phyloP scores from a whole-genome alignment of 2,329 filamentous ascomycete species.

The Alternaria infectoria region DNA sequence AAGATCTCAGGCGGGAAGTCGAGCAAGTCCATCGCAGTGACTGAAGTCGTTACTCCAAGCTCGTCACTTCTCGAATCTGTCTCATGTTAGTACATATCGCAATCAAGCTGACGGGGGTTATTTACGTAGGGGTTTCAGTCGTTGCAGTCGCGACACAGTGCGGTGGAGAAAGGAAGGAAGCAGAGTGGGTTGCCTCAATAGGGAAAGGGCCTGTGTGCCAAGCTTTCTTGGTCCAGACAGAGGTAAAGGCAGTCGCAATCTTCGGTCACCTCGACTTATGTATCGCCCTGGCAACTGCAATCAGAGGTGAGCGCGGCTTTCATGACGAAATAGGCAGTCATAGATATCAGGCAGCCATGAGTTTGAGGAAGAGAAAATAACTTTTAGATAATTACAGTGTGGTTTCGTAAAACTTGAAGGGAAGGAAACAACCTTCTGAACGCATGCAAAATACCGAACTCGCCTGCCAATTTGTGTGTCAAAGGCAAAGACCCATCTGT shows the following conservation, averaged over 20 bases:
- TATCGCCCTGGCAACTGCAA: not conserved
- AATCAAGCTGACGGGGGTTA: not conserved
- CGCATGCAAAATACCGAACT: too few species aligned
- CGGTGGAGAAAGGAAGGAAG: not conserved
- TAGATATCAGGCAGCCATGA: not conserved
- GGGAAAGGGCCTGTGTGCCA: not conserved
- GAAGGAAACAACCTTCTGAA: too few species aligned
- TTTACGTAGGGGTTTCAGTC: not conserved
- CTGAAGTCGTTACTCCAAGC: not conserved
- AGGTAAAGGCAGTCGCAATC: not conserved
- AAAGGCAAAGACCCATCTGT: too few species aligned
- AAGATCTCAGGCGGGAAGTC: constrained; percentile 5
- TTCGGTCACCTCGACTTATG: not conserved
- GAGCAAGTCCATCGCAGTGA: constrained; percentile 1
- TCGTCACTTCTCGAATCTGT: not conserved
- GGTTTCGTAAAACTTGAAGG: too few species aligned
- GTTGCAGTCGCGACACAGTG: not conserved
- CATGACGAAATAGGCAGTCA: not conserved
- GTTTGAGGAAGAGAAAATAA: not conserved
- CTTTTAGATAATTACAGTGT: too few species aligned
- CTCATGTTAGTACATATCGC: not conserved
- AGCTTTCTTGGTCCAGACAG: not conserved
- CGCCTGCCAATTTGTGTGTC: too few species aligned
- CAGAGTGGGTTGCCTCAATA: not conserved
- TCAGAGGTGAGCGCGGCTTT: not conserved